Evolutionary conservation across 202 grass and related monocot genomes (phyloP), one percentile per base, ranked within the genome.

Genomic region (Digitaria exilis): DNA sequence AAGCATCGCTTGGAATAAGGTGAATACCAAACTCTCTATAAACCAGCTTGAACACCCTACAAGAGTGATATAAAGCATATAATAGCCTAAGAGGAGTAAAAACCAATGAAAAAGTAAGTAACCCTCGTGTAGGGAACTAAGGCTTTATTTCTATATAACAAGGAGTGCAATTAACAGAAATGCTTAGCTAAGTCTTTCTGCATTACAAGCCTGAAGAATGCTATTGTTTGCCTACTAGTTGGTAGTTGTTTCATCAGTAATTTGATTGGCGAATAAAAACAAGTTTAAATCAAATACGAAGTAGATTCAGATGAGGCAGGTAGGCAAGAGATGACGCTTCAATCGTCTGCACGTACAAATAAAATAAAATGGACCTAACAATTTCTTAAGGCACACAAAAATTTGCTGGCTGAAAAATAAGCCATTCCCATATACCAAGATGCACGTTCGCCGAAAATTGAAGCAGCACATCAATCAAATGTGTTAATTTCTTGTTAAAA

Each of bases 11-110:
- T 3, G 80, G 51, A 65, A 95, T 62, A 83, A 98, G 85, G 50
- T 58, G 65, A 63, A 93, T 35, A 30, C 21, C 61, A 6, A 93
- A 88, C 42, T 98, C 90, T 63, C 91, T 64, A 76, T 28, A 80
- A 68, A 90, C 46, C 25, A 98, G 50, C 51, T 95, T 88, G 80
- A 87, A 93, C 65, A 93, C 60, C 87, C 94, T 94, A 68, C 35
- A 92, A 45, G 34, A 42, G 59, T 13, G 57, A 49, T n/a, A n/a
- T 15, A 85, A 25, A 35, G 14, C 55, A 15, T 17, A 54, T 19
- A 6, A 48, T 13, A 51, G 3, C 65, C 22, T 71, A 51, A 65
- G 44, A 28, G 49, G 9, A 28, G 39, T 17, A 25, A 54, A 54
- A 39, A 54, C 56, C 41, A 1, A 31, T 39, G 35, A 26, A 82